These are phyloP conservation scores for Ceratorhiza oryzae-sativae DNA, from an alignment of 1,284 basidiomycete species.

Conservation along the genomic window DNA sequence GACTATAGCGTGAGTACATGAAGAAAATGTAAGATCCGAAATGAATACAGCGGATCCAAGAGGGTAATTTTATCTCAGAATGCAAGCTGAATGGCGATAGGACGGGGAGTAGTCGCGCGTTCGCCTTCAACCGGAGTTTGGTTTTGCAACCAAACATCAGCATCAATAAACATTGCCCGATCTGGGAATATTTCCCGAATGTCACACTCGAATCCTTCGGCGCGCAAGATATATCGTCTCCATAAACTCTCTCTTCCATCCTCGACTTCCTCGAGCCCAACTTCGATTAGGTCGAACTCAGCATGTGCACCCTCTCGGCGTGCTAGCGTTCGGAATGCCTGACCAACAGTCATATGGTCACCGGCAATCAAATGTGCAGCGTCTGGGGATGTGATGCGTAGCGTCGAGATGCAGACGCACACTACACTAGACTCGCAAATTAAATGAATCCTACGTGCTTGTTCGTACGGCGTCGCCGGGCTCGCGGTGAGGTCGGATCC, in stretches of 20 bases:
- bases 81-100: slow-evolving; percentile 26
- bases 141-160: neutral
- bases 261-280: slow-evolving; percentile 16
- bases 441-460: slow-evolving; percentile 30
- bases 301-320: neutral
- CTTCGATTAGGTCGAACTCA: slow-evolving; percentile 17
- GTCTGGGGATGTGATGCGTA: slow-evolving; percentile 32
- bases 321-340: slow-evolving; percentile 24
- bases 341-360: slow-evolving; percentile 25
- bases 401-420: slow-evolving; percentile 34
- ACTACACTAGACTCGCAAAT: slow-evolving; percentile 17
- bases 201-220: slow-evolving; percentile 29
- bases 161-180: slow-evolving; percentile 22
- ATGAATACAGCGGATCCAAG: neutral
- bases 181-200: slow-evolving; percentile 24
- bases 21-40: neutral
- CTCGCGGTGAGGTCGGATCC: slow-evolving; percentile 34
- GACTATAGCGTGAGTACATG: neutral
- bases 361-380: slow-evolving; percentile 26
- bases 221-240: slow-evolving; percentile 26
- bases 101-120: slow-evolving; percentile 19
- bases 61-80: neutral
- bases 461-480: slow-evolving; percentile 18
- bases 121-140: neutral
- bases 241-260: slow-evolving; percentile 19